Evolutionary conservation across 2,329 filamentous ascomycete species (phyloP).

Genomic region (Penicillium verrucosum): DNA sequence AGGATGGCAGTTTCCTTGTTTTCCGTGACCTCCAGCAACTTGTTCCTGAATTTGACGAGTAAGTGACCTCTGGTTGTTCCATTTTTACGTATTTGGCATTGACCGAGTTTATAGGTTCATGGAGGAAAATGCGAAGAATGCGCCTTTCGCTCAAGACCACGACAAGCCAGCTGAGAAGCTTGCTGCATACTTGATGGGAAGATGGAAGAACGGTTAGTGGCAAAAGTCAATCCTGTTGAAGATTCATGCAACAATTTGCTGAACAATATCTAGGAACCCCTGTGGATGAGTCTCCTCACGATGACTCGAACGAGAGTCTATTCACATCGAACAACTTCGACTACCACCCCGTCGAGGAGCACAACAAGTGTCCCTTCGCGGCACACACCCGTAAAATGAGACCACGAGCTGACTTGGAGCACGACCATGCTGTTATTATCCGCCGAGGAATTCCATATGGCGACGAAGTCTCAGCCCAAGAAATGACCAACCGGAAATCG

Average conservation of each 20-base stretch:
- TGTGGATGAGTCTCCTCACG: conserved; percentile 30
- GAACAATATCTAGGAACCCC: conserved; percentile 30
- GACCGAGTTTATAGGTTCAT: conserved; percentile 29
- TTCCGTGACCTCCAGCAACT: conserved; percentile 47
- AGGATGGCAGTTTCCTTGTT: conserved; percentile 46
- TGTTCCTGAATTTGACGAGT: conserved; percentile 45
- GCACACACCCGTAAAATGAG: conserved; percentile 50
- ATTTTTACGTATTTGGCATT: background rate
- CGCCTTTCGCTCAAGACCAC: conserved; percentile 20
- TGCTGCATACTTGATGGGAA: conserved; percentile 44
- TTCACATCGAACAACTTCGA: conserved; percentile 42
- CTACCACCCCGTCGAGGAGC: conserved; percentile 29
- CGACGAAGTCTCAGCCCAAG: conserved; percentile 36
- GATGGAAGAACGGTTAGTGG: conserved; percentile 43
- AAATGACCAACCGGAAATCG: conserved; percentile 29
- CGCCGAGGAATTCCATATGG: conserved; percentile 48
- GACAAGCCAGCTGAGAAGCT: conserved; percentile 29
- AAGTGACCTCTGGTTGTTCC: background rate
- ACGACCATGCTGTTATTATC: conserved; percentile 37
- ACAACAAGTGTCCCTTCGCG: conserved; percentile 45
- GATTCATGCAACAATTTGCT: background rate
- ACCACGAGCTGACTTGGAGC: conserved; percentile 39
- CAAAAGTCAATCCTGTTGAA: background rate
- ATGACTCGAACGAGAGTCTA: conserved; percentile 31
- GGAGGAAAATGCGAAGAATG: conserved; percentile 27